Conservation (phyloP, 1,284 basidiomycete species). For the Phaffia rhodozyma region DNA sequence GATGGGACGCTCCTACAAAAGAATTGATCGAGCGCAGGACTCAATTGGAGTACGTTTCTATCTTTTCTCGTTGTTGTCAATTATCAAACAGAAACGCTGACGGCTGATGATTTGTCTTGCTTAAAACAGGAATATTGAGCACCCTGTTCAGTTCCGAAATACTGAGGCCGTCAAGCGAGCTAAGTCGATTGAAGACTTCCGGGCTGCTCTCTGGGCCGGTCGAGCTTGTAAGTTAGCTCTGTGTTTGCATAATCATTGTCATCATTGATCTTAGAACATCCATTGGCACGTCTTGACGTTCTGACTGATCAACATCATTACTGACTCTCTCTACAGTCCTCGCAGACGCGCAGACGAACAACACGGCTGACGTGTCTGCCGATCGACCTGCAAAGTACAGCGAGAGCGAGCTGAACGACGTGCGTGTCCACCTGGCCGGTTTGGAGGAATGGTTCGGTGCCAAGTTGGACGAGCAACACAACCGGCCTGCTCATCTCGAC, state of each 20-base stretch:
- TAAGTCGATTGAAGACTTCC: slow-evolving; percentile 49
- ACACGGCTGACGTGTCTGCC: slow-evolving; percentile 19
- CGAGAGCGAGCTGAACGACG: too few species aligned
- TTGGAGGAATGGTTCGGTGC: too few species aligned
- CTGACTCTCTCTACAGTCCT: too few species aligned
- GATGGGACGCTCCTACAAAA: slow-evolving; percentile 66
- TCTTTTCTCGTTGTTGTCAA: neutral
- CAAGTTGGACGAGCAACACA: too few species aligned
- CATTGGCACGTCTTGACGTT: too few species aligned
- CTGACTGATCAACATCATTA: too few species aligned
- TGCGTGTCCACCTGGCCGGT: too few species aligned
- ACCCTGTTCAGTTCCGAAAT: slow-evolving; percentile 71
- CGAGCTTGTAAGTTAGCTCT: slow-evolving; percentile 34
- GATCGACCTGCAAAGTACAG: slow-evolving; percentile 11
- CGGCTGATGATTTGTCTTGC: neutral
- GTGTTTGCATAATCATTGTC: slow-evolving; percentile 66
- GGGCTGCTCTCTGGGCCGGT: slow-evolving; percentile 49
- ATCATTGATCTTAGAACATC: slow-evolving; percentile 45
- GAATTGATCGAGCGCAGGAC: slow-evolving; percentile 60
- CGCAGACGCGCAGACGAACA: slow-evolving; percentile 31
- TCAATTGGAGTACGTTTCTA: slow-evolving; percentile 58
- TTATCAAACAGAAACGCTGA: neutral
- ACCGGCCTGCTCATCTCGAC: slow-evolving; percentile 33
- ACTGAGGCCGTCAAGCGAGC: slow-evolving; percentile 63
- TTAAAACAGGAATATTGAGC: slow-evolving; percentile 53